Conservation (phyloP, 2,329 filamentous ascomycete species). For the Neopestalotiopsis rosae region DNA sequence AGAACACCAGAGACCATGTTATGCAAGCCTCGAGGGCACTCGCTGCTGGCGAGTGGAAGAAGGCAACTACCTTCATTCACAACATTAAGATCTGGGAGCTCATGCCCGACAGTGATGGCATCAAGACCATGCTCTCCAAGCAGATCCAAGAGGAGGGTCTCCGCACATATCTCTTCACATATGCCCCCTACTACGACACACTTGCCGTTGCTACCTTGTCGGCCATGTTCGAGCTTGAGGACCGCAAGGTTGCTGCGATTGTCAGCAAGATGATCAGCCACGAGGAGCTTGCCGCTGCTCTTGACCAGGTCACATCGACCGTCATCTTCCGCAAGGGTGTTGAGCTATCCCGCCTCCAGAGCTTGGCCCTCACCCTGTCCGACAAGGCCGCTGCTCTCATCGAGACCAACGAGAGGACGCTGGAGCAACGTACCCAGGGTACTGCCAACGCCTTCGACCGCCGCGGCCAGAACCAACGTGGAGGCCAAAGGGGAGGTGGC, state of each 20-base stretch:
- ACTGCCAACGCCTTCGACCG: conserved; percentile 95
- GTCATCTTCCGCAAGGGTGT: conserved; percentile 99
- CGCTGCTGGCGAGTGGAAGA: conserved; percentile 98
- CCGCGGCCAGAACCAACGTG: conserved; percentile 77
- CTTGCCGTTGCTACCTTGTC: conserved; percentile 85
- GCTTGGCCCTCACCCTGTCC: conserved; percentile 87
- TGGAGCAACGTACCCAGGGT: conserved; percentile 96
- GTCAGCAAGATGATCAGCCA: conserved; percentile 99
- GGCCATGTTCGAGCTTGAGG: conserved; percentile 92
- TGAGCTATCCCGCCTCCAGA: conserved; percentile 94
- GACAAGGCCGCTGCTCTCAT: conserved; percentile 97
- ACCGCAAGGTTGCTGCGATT: conserved; percentile 90
- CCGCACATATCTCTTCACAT: conserved; percentile 98
- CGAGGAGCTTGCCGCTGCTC: conserved; percentile 92
- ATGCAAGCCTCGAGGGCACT: conserved; percentile 99
- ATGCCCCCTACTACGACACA: conserved; percentile 98
- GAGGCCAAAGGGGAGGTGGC: conserved; percentile 62
- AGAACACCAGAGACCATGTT: conserved; percentile 98
- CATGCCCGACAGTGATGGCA: conserved; percentile 89
- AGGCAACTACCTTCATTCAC: conserved; percentile 90
- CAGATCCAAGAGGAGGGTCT: conserved; percentile 99
- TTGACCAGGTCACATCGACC: conserved; percentile 96
- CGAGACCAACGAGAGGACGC: conserved; percentile 94
- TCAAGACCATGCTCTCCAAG: conserved; percentile 95
- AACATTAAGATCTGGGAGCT: conserved; percentile 99